Percentiles rank a stretch among this genome's conserved stretches.
Conservation (phyloP, 176 grass and related monocot genomes). For the Oryza meridionalis region DNA sequence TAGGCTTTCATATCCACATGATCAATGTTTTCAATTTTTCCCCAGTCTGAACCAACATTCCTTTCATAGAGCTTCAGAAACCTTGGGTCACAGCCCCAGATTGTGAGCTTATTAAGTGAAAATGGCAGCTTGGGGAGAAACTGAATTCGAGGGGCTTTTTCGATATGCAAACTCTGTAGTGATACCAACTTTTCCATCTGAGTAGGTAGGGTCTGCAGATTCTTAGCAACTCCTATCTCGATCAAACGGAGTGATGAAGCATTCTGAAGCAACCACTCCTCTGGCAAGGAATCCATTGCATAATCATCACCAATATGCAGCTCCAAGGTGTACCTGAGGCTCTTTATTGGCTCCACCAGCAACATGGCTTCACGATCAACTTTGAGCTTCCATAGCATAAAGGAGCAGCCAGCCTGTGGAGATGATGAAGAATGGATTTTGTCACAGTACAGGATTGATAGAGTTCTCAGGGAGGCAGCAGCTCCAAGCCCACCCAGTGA, state of each 20-base stretch:
- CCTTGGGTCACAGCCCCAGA: conserved; percentile 18
- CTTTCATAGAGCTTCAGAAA: conserved; percentile 21
- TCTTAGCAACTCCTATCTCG: conserved; percentile 6
- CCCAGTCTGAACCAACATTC: conserved; percentile 30
- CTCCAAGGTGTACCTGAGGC: conserved; percentile 2
- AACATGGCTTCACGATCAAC: conserved; percentile 20
- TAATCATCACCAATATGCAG: conserved; percentile 18
- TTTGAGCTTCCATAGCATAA: conserved; percentile 25
- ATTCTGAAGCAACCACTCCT: conserved; percentile 40
- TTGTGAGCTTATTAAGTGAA: conserved; percentile 7
- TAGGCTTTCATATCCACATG: not conserved
- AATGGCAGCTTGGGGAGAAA: conserved; percentile 14
- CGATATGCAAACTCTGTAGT: conserved; percentile 21
- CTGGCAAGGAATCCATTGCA: not conserved
- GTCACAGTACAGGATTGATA: conserved; percentile 30
- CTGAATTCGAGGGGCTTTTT: conserved; percentile 17
- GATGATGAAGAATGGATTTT: conserved; percentile 5
- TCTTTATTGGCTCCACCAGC: conserved; percentile 44
- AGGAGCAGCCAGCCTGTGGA: not conserved
- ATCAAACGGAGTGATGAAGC: not conserved
- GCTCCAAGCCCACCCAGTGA: conserved; percentile 41
- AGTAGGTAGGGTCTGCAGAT: not conserved
- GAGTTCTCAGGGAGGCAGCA: conserved; percentile 4
- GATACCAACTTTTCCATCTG: conserved; percentile 13
- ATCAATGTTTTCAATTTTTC: conserved; percentile 6